Conservation (phyloP, 2,329 filamentous ascomycete genomes). For the Fusarium kyushuense region DNA sequence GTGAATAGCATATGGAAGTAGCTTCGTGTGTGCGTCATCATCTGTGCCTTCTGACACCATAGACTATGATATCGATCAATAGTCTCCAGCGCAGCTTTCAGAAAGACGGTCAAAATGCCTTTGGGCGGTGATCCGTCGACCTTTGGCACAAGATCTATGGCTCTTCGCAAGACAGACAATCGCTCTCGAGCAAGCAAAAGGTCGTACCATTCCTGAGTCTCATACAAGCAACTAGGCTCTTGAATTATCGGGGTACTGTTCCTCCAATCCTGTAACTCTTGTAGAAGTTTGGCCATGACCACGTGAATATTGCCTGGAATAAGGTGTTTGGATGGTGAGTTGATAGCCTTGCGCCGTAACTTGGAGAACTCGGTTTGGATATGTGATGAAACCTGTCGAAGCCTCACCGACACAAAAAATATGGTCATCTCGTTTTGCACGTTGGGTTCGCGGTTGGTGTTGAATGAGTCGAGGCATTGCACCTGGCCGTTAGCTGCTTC, state of each 20-base stretch:
- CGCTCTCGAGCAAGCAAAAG: conserved; percentile 56
- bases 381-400: conserved; percentile 57
- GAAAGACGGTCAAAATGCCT: conserved; percentile 51
- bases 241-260: conserved; percentile 49
- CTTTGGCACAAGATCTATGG: conserved; percentile 56
- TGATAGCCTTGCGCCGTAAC: neutral
- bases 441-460: neutral
- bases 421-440: conserved; percentile 40
- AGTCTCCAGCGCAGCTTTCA: conserved; percentile 52
- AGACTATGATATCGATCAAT: conserved; percentile 56
- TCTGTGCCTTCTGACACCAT: conserved; percentile 48
- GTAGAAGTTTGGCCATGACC: conserved; percentile 48
- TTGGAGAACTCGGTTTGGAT: conserved; percentile 51
- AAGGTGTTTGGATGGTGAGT: conserved; percentile 2
- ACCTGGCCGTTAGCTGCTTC: neutral
- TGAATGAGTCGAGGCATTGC: neutral
- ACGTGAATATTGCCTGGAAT: conserved; percentile 43
- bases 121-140: conserved; percentile 50
- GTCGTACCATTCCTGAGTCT: conserved; percentile 60
- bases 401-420: conserved; percentile 54
- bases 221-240: conserved; percentile 55
- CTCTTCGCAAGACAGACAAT: conserved; percentile 55
- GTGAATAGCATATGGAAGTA: conserved; percentile 63
- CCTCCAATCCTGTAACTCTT: conserved; percentile 55
- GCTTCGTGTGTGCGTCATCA: conserved; percentile 59